Evolutionary conservation across 331 rosid species (phyloP).

Genomic region (Spiraea crenata): DNA sequence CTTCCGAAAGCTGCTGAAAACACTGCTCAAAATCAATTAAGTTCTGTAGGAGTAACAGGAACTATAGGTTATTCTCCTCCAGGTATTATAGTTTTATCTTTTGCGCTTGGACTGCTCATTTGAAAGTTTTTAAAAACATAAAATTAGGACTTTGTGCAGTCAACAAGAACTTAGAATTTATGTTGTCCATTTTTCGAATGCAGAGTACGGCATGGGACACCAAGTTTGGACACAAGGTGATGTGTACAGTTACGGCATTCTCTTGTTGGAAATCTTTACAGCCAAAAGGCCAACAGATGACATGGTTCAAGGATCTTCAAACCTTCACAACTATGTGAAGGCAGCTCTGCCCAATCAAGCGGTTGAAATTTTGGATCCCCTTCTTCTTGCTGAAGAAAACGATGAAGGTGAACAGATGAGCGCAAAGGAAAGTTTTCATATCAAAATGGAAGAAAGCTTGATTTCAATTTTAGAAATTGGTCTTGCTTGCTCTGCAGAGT

Average conservation of each 20-base stretch:
- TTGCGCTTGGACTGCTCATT: no score
- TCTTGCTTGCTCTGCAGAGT: constrained; percentile 12
- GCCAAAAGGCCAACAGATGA: constrained; percentile 1
- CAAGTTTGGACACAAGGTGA: constrained; percentile 16
- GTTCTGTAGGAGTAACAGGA: background rate
- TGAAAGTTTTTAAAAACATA: background rate
- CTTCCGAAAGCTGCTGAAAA: background rate
- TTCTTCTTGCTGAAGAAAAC: background rate
- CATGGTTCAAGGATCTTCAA: constrained; percentile 9
- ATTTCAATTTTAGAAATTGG: constrained; percentile 16
- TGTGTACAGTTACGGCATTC: constrained; percentile 8
- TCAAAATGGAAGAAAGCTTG: background rate
- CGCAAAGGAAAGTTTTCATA: background rate
- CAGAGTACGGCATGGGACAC: constrained; percentile 16
- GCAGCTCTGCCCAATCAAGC: background rate
- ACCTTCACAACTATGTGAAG: constrained; percentile 8
- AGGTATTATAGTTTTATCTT: background rate
- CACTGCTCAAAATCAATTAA: background rate
- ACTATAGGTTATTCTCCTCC: constrained; percentile 24
- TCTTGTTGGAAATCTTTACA: constrained; percentile 8
- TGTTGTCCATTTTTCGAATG: background rate
- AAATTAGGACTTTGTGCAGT: background rate
- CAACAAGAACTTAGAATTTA: no score
- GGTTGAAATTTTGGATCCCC: background rate
- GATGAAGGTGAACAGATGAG: background rate